Base-by-base conservation (phyloP, 1,284 basidiomycete genomes). In the Fomitopsis schrenkii region DNA sequence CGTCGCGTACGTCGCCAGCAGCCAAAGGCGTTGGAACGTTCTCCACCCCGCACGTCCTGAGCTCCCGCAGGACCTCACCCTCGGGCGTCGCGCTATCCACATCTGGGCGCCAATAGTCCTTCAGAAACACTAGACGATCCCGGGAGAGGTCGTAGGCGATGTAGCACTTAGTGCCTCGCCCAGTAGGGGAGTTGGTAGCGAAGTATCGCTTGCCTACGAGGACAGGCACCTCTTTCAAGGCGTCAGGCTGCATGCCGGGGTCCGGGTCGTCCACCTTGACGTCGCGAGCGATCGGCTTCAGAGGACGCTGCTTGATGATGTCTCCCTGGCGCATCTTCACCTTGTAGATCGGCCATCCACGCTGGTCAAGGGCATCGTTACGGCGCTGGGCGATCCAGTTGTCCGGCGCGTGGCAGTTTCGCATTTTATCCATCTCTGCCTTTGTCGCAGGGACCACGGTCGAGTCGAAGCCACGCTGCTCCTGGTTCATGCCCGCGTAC, bases 391-490 rank as follows among this genome's bases (percentile, higher is more conserved):
- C 9, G 10, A 9, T 53, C 46, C 41, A 48, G 2, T 41, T 45
- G 22, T 59, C 35, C 15, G 53, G 22, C n/a, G 28, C 7, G 1
- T 40, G 7, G 41, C 55, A 55, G 10, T 19, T 8, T 5, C 42
- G 28, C 58, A 50, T 50, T 33, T 35, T 10, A 8, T 28, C n/a
- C 2, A 22, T 15, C 26, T 44, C 42, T 6, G 56, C 44, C 7
- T 48, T 17, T 2, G 54, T 41, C 2, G 59, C 53, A 3, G n/a
- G 38, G 7, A 15, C 19, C 15, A 22, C 57, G 7, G 59, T 64
- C 3, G 64, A 60, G 46, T 69, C 66, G 57, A 56, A 64, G 1
- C 68, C 66, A 3, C 62, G 61, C 36, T 60, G 17, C 1, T 8
- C 55, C 19, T 19, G 35, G 6, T n/a, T 33, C 55, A 64, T 55